A percentile compares a stretch with the other conserved stretches of the same genome.
phyloP scores from a whole-genome alignment of 2,329 filamentous ascomycete species.

The Penicillium sp. region DNA sequence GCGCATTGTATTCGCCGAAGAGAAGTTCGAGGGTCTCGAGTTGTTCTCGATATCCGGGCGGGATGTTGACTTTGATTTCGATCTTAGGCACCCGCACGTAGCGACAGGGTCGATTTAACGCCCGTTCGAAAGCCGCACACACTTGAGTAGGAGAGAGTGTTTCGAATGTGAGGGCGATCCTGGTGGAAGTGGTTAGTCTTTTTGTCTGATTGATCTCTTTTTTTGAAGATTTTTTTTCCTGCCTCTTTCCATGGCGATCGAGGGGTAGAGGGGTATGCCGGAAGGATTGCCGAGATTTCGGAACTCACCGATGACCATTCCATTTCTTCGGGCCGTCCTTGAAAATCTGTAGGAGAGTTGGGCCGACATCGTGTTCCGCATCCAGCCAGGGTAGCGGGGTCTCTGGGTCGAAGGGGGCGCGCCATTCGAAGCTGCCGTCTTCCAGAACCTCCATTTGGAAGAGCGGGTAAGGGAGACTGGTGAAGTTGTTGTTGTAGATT shows the following conservation, averaged over 20 bases:
- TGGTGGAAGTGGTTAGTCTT: slow-evolving; percentile 36
- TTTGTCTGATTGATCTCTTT: background rate
- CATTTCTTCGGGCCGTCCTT: slow-evolving; percentile 89
- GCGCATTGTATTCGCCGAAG: slow-evolving; percentile 62
- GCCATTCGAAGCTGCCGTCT: slow-evolving; percentile 89
- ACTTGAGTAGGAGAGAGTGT: slow-evolving; percentile 82
- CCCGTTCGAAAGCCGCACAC: slow-evolving; percentile 77
- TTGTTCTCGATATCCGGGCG: slow-evolving; percentile 85
- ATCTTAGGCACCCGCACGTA: slow-evolving; percentile 77
- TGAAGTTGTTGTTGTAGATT: slow-evolving; percentile 99
- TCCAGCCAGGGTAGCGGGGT: slow-evolving; percentile 93
- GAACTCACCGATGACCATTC: slow-evolving; percentile 69
- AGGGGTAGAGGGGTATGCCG: background rate
- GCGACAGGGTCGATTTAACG: slow-evolving; percentile 74
- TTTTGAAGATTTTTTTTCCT: background rate
- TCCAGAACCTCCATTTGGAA: slow-evolving; percentile 90
- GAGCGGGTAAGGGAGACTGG: slow-evolving; percentile 84
- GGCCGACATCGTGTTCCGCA: slow-evolving; percentile 93
- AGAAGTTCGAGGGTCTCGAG: slow-evolving; percentile 68
- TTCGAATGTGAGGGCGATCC: slow-evolving; percentile 89
- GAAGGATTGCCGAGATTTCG: background rate
- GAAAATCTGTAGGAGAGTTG: slow-evolving; percentile 89
- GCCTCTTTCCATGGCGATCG: background rate
- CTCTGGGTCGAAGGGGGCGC: slow-evolving; percentile 89
- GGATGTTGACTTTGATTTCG: slow-evolving; percentile 82